phyloP scores from a whole-genome alignment of 2,329 filamentous ascomycete species.

The Epichloe sibirici region DNA sequence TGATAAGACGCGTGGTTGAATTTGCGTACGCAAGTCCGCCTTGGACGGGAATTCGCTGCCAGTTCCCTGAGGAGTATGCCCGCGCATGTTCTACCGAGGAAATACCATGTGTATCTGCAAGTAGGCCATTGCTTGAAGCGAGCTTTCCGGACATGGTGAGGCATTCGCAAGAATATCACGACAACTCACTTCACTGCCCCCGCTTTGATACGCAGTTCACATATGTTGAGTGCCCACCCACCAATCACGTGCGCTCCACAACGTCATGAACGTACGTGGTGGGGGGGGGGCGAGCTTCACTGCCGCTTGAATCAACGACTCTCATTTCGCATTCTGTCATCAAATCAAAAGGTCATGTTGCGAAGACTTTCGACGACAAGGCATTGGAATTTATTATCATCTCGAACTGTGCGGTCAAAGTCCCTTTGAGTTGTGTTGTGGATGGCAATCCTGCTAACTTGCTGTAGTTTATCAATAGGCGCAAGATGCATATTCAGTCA shows the following conservation, averaged over 20 bases:
- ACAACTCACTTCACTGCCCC: neutral
- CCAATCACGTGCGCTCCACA: conserved; percentile 1
- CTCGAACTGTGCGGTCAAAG: neutral
- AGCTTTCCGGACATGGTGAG: too few species aligned
- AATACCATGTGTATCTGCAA: too few species aligned
- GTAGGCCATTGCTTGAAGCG: too few species aligned
- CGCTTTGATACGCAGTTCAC: neutral
- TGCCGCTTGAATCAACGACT: neutral
- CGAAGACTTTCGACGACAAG: neutral
- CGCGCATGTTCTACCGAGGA: too few species aligned
- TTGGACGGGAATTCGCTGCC: too few species aligned
- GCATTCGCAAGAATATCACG: neutral
- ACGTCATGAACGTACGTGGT: neutral
- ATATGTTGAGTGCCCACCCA: neutral
- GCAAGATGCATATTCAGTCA: conserved; percentile 68
- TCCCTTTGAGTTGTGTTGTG: neutral
- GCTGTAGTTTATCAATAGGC: conserved; percentile 7
- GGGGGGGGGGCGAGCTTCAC: neutral
- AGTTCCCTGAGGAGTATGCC: too few species aligned
- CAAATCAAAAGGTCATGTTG: neutral
- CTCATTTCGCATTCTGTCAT: neutral
- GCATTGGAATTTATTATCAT: neutral
- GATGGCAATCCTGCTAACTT: neutral
- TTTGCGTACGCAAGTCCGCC: too few species aligned
- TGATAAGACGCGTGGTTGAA: too few species aligned